Conservation (phyloP, 768 basidiomycete species). For the Naematelia aurantialba region DNA sequence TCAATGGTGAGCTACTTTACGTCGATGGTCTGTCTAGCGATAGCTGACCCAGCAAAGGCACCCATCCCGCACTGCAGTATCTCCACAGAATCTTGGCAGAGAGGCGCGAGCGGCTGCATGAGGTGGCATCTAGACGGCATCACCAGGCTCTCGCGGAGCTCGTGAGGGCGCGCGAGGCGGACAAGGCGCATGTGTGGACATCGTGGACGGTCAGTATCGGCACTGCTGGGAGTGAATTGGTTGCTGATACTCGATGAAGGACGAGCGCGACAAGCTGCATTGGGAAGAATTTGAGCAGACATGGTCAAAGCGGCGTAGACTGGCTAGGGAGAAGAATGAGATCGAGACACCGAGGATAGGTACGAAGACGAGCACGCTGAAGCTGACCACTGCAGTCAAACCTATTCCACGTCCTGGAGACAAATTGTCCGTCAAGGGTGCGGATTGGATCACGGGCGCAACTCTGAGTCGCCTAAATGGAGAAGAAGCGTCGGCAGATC, state of each 20-base stretch:
- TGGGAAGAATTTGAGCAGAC: slow-evolving; percentile 85
- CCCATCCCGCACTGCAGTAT: slow-evolving; percentile 80
- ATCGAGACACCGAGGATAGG: slow-evolving; percentile 73
- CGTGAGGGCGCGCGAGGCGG: slow-evolving; percentile 61
- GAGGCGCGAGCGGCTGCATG: slow-evolving; percentile 74
- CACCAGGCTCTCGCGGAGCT: slow-evolving; percentile 65
- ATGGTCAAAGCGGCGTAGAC: slow-evolving; percentile 73
- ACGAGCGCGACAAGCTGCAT: slow-evolving; percentile 72
- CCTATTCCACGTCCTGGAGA: slow-evolving; percentile 34
- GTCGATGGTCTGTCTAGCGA: background rate
- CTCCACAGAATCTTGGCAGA: slow-evolving; percentile 73
- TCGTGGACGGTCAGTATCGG: slow-evolving; percentile 73
- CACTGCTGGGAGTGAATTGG: background rate
- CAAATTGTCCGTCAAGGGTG: slow-evolving; percentile 17
- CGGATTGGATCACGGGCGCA: slow-evolving; percentile 42
- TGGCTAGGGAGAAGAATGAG: slow-evolving; percentile 79
- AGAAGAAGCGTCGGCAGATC: slow-evolving; percentile 36
- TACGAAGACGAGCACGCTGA: slow-evolving; percentile 43
- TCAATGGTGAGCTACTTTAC: slow-evolving; percentile 59
- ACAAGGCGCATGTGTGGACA: slow-evolving; percentile 77
- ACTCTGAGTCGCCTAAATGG: slow-evolving; percentile 23
- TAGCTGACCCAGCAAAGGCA: slow-evolving; percentile 54
- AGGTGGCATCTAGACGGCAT: slow-evolving; percentile 72
- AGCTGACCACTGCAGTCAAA: slow-evolving; percentile 26
- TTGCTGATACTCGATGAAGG: slow-evolving; percentile 52